Evolutionary conservation across 2,329 filamentous ascomycete genomes (phyloP), one percentile per base, ranked within the genome.

Genomic region (Fusarium goolgardi): DNA sequence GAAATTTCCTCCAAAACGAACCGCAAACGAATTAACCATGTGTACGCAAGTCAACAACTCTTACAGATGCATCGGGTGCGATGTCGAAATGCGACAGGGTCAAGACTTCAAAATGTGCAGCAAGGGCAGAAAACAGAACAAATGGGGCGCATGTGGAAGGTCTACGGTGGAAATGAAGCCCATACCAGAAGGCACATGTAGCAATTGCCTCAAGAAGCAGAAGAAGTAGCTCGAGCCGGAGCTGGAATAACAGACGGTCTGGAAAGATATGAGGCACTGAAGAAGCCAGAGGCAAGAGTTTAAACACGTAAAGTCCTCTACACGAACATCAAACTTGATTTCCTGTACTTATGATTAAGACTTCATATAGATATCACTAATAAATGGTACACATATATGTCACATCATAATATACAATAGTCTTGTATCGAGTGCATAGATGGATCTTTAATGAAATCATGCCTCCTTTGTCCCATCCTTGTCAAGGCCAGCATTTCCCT

Each of bases 401-500:
- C 23, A 23, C 23, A 23, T 23, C 4, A 23, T 23, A 23, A 23
- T 23, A 23, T 23, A 23, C 23, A 23, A 23, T 23, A 27, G 25
- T 27, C 25, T 27, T 27, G 27, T 27, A 27, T 8, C 27, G 27
- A 27, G 7, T 27, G 3, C 10, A 27, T 27, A 27, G 27, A 11
- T 27, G 23, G 23, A 23, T 23, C 23, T 23, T 23, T 23, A 6
- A 23, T 23, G 5, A 6, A 23, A 23, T 20, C 23, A 55, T 15
- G 21, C 34, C 3, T 7, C 6, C 1, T 6, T 21, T 3, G 4
- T 3, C 2, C 20, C 18, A n/a, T 20, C 51, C 29, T 18, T 35
- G 70, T 47, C 75, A 7, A 49, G 10, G 1, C 52, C 32, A 4
- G 23, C n/a, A 29, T 18, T 76, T 16, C 71, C 76, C 67, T 81